Percentiles rank a stretch among this genome's conserved stretches.
These are phyloP conservation scores for Cymbopogon flexuosus DNA, from an alignment of 202 grass and related monocot species.

Conservation along the genomic window DNA sequence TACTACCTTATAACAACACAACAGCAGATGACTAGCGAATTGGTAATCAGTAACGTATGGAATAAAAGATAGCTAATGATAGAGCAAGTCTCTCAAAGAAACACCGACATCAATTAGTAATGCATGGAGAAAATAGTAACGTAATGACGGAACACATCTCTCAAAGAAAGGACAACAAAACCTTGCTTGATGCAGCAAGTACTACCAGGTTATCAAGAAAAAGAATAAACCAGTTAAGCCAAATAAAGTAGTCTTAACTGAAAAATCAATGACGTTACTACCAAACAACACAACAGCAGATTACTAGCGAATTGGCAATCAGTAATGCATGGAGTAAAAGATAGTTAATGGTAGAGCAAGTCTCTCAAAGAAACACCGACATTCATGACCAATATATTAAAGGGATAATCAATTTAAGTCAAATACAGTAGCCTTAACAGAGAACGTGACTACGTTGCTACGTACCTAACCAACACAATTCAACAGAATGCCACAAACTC, in stretches of 20 bases:
- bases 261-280: not conserved
- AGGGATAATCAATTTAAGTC: not conserved
- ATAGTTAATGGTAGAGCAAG: not conserved
- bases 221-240: not conserved
- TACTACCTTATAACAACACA: not conserved
- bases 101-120: constrained; percentile 5
- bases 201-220: not conserved
- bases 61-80: not conserved
- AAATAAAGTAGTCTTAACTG: not conserved
- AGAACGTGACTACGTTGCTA: not conserved
- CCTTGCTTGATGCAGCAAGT: not conserved
- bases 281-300: not conserved
- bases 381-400: not conserved
- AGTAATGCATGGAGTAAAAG: not conserved
- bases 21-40: not conserved
- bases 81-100: no score
- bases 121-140: not conserved
- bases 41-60: not conserved
- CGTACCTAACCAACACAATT: not conserved
- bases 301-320: not conserved
- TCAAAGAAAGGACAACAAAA: not conserved
- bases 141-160: not conserved
- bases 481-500: not conserved
- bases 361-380: not conserved
- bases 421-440: not conserved